Base-by-base conservation (phyloP, 73 alveolate species). In the Uronychia binucleata region DNA sequence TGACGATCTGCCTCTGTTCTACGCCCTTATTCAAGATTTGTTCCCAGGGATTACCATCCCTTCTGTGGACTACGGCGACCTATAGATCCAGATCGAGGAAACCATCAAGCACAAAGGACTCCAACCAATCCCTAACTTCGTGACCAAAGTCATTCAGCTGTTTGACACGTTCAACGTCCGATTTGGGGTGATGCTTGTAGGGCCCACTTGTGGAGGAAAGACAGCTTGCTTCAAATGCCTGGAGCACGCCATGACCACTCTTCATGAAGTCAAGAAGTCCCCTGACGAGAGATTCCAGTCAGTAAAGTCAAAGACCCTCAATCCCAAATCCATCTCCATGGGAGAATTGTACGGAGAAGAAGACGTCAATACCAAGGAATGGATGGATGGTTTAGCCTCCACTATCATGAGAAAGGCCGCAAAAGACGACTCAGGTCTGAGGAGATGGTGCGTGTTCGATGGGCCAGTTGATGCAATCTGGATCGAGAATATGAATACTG, bases 1-100 rank as follows among this genome's bases (percentile, higher is more conserved):
- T 57, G 99, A 98, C 83, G 99, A 98, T 94, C 87, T 98, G 32
- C 98, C 99, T 34, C 93, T 98, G 77, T 90, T 86, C 79, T 90
- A 14, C 27, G 93, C 93, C 30, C 81, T 85, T 0, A 77, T 85
- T 33, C 77, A 85, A 58, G 91, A 91, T 88, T 88, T 89, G 33
- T 89, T 88, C 96, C 97, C 96, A 1, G 88, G 86, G 78, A 90
- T 86, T 14, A 92, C 78, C 34, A 96, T 96, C n/a, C 96, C 96
- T 59, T 92, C 90, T 78, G 96, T 86, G 0, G 97, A 96, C 83
- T 94, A 94, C 81, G 97, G 97, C 74, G 93, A 92, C 29, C 88
- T 96, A 76, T 85, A 92, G 86, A 91, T 80, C 33, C 91, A 96
- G 77, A 95, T 94, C n/a, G 94, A 92, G 58, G 95, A 94, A 78